Base-by-base conservation (phyloP, 371 early-diverging fungal species). In the Coemansia sp. region DNA sequence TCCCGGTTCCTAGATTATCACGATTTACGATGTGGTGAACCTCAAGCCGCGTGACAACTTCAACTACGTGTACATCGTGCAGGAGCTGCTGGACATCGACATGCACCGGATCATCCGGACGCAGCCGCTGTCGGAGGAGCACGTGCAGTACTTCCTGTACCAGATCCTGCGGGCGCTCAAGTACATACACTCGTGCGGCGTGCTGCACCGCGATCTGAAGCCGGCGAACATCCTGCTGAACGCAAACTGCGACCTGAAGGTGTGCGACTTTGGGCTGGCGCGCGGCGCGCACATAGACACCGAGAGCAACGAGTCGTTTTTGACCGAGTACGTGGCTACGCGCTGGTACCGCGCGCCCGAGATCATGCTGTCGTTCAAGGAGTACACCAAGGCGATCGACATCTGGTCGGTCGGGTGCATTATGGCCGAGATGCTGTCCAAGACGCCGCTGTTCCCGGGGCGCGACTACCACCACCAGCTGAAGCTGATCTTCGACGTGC, bases 331-430 rank as follows among this genome's bases (percentile, higher is more conserved):
- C 65, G 98, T 97, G 16, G 93, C 97, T 50, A 99, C 99, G 0
- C 82, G 98, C 64, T 99, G 98, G 98, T 99, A 99, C 79, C 85
- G 98, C 65, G 92, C 99, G 2, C 99, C 99, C 14, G 99, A 99
- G 77, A 91, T 99, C 57, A 94, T 99, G 90, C 80, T 98, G 39
- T 91, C 93, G 54, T 90, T 90, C 78, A 88, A 91, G 69, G 87
- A 84, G 64, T 99, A 98, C 81, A 92, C 93, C 44, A 93, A 94
- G 86, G 95, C 96, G 50, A 93, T 94, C 63, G 99, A 99, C 67
- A 91, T 98, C 79, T 99, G 99, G 99, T 92, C 94, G 5, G 94
- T 96, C 10, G 99, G 99, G n/a, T 97, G 97, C 81, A 92, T 98
- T 48, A 91, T 99, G 79, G 97, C 96, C n/a, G 99, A 99, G 76